Percentiles rank a stretch among this genome's conserved stretches.
These are phyloP conservation scores for Azolla pinnata DNA, from an alignment of 75 land plant species.

Conservation along the genomic window DNA sequence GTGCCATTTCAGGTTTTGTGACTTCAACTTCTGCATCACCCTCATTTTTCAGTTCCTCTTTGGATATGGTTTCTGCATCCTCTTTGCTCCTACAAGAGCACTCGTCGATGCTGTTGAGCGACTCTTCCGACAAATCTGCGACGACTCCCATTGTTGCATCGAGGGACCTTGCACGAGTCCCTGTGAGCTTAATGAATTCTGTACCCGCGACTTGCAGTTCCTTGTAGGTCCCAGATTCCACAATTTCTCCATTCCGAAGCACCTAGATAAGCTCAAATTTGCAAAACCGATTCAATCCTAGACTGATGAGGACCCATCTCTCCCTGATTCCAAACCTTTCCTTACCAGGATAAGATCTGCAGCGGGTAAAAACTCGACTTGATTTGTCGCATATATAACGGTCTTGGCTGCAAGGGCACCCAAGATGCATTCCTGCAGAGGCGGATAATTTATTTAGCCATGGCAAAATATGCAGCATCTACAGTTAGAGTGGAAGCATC, in stretches of 20 bases:
- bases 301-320: neutral
- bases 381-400: conserved; percentile 37
- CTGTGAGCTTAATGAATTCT: neutral
- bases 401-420: conserved; percentile 26
- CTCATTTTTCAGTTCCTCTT: neutral
- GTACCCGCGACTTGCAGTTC: conserved; percentile 27
- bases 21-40: neutral
- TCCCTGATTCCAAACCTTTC: neutral
- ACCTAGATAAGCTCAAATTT: conserved; percentile 27
- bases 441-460: too few relatives aligned
- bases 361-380: conserved; percentile 31
- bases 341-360: conserved; percentile 34
- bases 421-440: conserved; percentile 36
- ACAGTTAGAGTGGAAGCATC: neutral
- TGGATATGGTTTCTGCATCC: neutral
- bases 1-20: conserved; percentile 6
- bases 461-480: neutral
- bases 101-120: too few relatives aligned
- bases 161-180: conserved; percentile 3
- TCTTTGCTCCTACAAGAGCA: too few relatives aligned
- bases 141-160: too few relatives aligned
- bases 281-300: neutral
- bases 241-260: conserved; percentile 52
- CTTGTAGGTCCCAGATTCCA: conserved; percentile 43
- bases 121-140: too few relatives aligned